Evolutionary conservation across 176 grass and related monocot genomes (phyloP).

Genomic region (Coix lacrymajobi): DNA sequence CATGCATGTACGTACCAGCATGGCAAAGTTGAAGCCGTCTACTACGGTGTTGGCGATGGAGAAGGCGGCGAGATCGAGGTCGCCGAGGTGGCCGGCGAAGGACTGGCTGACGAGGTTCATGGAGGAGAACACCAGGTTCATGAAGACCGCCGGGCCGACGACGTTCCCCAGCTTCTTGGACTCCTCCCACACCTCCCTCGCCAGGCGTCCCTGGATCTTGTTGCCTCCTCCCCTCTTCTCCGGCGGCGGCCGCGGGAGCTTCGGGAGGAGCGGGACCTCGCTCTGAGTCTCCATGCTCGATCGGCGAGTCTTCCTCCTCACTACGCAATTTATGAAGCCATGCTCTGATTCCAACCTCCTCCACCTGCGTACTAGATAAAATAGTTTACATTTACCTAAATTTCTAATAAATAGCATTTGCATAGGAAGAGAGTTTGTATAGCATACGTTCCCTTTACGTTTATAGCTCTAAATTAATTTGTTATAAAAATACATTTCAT

Average conservation of each 20-base stretch:
- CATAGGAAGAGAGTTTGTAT: no score
- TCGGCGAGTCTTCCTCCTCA: neutral
- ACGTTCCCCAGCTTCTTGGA: conserved; percentile 28
- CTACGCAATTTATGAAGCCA: neutral
- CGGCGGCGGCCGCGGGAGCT: neutral
- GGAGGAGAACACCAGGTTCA: conserved; percentile 17
- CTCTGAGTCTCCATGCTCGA: neutral
- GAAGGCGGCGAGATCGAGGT: conserved; percentile 48
- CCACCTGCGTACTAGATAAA: no score
- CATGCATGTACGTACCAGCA: conserved; percentile 17
- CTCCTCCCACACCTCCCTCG: conserved; percentile 9
- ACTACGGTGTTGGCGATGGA: conserved; percentile 41
- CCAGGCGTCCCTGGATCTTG: neutral
- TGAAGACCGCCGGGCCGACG: conserved; percentile 27
- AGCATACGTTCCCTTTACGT: no score
- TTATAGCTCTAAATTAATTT: no score
- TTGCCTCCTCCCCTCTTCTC: neutral
- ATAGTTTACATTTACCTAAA: no score
- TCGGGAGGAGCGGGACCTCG: neutral
- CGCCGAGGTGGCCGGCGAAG: conserved; percentile 53
- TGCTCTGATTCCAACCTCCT: no score
- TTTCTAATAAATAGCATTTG: no score
- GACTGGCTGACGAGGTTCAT: conserved; percentile 44
- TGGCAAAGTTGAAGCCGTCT: conserved; percentile 41
- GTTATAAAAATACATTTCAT: no score